Evolutionary conservation across 2,329 filamentous ascomycete species (phyloP).

Genomic region (Mariannaea sp.): DNA sequence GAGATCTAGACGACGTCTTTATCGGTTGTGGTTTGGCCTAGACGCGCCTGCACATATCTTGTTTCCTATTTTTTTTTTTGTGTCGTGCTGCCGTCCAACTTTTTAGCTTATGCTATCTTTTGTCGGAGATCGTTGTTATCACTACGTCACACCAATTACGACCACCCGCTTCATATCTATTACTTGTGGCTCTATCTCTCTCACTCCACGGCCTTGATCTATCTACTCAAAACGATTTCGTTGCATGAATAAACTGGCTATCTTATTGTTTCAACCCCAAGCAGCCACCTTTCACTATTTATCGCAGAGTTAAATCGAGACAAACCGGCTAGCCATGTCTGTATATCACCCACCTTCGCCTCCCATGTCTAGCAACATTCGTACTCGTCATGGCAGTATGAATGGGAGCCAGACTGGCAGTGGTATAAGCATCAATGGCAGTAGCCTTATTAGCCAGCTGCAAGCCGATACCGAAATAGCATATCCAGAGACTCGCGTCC

Average conservation of each 20-base stretch:
- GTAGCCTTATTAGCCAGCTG: conserved; percentile 12
- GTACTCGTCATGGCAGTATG: conserved; percentile 11
- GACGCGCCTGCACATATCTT: too few species aligned
- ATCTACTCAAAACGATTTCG: background rate
- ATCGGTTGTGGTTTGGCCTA: too few species aligned
- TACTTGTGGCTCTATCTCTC: background rate
- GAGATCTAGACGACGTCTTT: too few species aligned
- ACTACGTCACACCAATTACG: conserved; percentile 17
- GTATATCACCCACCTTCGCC: conserved; percentile 14
- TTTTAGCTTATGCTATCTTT: too few species aligned
- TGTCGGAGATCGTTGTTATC: too few species aligned
- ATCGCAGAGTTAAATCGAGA: background rate
- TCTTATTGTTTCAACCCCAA: too few species aligned
- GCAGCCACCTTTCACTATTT: background rate
- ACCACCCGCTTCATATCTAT: conserved; percentile 11
- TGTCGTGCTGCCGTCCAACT: too few species aligned
- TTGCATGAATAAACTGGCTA: background rate
- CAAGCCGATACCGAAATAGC: conserved; percentile 32
- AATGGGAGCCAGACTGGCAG: background rate
- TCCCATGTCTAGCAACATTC: conserved; percentile 6
- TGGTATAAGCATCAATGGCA: conserved; percentile 1
- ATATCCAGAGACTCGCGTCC: conserved; percentile 75
- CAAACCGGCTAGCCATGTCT: conserved; percentile 7
- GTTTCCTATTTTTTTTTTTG: too few species aligned
- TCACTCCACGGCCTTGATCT: background rate